Percentiles rank a stretch among this genome's conserved stretches.
Evolutionary conservation across 2,329 filamentous ascomycete genomes (phyloP).

Genomic region (Zalaria obscura): DNA sequence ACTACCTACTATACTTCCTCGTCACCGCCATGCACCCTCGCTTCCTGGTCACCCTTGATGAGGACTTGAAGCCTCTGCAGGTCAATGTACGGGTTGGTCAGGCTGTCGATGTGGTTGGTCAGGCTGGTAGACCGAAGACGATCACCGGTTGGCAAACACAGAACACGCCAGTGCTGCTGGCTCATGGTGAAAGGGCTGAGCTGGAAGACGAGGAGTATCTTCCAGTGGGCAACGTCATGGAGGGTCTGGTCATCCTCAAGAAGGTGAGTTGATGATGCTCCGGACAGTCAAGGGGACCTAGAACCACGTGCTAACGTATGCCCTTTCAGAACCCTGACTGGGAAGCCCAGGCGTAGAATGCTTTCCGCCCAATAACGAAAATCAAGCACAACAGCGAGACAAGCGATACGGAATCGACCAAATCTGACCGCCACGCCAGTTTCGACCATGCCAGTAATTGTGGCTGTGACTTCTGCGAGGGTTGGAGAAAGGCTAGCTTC

Average conservation of each 20-base stretch:
- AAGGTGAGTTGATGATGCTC: slow-evolving; percentile 51
- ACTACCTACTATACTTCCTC: slow-evolving; percentile 95
- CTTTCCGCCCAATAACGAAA: too few species aligned
- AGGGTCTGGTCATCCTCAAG: slow-evolving; percentile 88
- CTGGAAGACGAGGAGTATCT: slow-evolving; percentile 97
- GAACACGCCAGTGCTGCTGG: slow-evolving; percentile 89
- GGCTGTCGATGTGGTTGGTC: slow-evolving; percentile 93
- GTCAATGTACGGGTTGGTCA: slow-evolving; percentile 96
- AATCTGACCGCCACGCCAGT: too few species aligned
- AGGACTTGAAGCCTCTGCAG: slow-evolving; percentile 82
- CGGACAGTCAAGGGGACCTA: neutral
- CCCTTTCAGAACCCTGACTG: slow-evolving; percentile 16
- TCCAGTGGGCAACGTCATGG: slow-evolving; percentile 75
- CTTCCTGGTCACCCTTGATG: slow-evolving; percentile 91
- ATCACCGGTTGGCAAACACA: slow-evolving; percentile 99
- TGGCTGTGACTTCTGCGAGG: too few species aligned
- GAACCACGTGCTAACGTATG: slow-evolving; percentile 3
- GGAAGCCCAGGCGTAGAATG: slow-evolving; percentile 9
- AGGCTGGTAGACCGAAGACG: slow-evolving; percentile 93
- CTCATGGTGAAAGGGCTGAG: slow-evolving; percentile 92
- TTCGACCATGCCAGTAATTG: too few species aligned
- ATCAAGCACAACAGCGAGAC: too few species aligned
- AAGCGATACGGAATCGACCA: too few species aligned
- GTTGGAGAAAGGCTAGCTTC: too few species aligned
- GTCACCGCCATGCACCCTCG: slow-evolving; percentile 93